Conservation (phyloP, 176 grass and related monocot species). For the Oryza australiensis region DNA sequence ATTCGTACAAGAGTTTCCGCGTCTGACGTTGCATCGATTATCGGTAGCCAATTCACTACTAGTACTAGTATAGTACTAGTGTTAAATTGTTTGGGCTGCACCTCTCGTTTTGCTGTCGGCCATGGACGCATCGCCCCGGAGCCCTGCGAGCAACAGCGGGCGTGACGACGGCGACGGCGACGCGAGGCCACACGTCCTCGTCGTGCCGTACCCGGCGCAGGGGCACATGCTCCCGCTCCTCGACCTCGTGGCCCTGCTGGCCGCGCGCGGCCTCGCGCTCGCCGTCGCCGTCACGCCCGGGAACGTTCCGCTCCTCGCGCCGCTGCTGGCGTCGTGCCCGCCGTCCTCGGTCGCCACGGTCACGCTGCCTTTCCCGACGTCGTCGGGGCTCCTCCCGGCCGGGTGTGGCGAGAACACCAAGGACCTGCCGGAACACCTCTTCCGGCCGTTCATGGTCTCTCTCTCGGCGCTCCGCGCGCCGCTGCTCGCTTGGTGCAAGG, state of each 20-base stretch:
- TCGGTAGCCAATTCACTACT: too few relatives aligned
- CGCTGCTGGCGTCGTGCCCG: slow-evolving; percentile 23
- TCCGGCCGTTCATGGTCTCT: slow-evolving; percentile 36
- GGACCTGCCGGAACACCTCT: slow-evolving; percentile 30
- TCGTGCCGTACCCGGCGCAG: slow-evolving; percentile 52
- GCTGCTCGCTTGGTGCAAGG: slow-evolving; percentile 40
- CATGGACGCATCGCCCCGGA: background rate
- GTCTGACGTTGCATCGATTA: too few relatives aligned
- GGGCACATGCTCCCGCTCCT: slow-evolving; percentile 61
- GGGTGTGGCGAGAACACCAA: slow-evolving; percentile 52
- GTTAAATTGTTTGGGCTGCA: too few relatives aligned
- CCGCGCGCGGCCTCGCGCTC: slow-evolving; percentile 33
- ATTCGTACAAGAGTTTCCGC: too few relatives aligned
- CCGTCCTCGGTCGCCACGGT: slow-evolving; percentile 4
- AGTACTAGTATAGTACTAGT: too few relatives aligned
- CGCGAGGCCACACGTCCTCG: slow-evolving; percentile 3
- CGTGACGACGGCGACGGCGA: too few relatives aligned
- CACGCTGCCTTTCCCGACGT: slow-evolving; percentile 37
- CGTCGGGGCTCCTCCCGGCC: background rate
- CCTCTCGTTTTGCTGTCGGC: background rate
- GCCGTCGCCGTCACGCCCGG: slow-evolving; percentile 42
- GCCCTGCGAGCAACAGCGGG: too few relatives aligned
- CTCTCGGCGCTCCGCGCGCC: slow-evolving; percentile 37
- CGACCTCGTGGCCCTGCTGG: slow-evolving; percentile 49
- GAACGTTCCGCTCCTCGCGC: slow-evolving; percentile 43